A percentile compares a stretch with the other conserved stretches of the same genome.
These are phyloP conservation scores for Penicillium sp. DNA, from an alignment of 2,329 filamentous ascomycete genomes.

Conservation along the genomic window DNA sequence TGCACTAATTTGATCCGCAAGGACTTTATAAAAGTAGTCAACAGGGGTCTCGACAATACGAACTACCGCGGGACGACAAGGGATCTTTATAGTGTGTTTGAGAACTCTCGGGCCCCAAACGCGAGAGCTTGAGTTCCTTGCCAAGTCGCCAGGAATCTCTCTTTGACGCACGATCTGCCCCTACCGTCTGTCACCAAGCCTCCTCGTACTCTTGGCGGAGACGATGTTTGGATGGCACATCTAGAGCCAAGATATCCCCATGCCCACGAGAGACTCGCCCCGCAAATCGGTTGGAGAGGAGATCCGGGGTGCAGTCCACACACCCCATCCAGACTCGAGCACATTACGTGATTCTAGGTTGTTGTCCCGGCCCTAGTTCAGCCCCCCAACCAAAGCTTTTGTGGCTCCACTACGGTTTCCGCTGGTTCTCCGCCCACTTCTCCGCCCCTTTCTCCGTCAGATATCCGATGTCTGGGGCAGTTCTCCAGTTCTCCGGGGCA, in stretches of 20 bases:
- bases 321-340: not conserved
- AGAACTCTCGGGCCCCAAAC: not conserved
- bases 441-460: not conserved
- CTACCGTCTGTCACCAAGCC: not conserved
- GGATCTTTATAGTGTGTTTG: not conserved
- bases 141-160: not conserved
- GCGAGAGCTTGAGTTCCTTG: not conserved
- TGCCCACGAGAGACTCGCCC: not conserved
- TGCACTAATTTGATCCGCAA: not conserved
- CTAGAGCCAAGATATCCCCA: conserved; percentile 1
- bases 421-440: not conserved
- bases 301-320: conserved; percentile 2
- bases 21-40: not conserved
- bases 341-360: not conserved
- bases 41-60: not conserved
- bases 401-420: not conserved
- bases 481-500: not conserved
- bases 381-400: not conserved
- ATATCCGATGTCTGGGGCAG: not conserved
- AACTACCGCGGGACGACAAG: not conserved
- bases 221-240: not conserved
- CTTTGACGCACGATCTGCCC: not conserved
- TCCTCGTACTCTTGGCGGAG: not conserved
- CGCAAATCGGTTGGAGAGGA: conserved; percentile 4
- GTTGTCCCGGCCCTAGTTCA: not conserved